These are phyloP conservation scores for Claviceps sp. DNA, from an alignment of 2,329 filamentous ascomycete species.

Conservation along the genomic window DNA sequence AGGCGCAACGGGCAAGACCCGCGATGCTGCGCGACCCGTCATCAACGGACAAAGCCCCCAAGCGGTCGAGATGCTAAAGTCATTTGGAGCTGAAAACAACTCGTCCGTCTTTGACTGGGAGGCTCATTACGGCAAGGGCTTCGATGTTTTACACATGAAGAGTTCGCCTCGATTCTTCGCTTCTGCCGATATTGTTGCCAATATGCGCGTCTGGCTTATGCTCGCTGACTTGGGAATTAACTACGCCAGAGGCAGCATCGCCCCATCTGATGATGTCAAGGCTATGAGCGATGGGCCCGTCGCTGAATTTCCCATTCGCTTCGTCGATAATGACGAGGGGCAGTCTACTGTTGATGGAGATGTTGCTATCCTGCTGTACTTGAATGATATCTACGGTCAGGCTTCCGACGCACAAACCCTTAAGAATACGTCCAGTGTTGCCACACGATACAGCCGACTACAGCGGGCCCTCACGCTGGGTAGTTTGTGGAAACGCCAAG, in stretches of 20 bases:
- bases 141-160: conserved; percentile 64
- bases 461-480: conserved; percentile 24
- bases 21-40: conserved; percentile 45
- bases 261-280: background rate
- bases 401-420: conserved; percentile 12
- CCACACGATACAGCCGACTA: conserved; percentile 26
- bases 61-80: conserved; percentile 55
- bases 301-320: conserved; percentile 26
- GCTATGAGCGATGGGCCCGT: background rate
- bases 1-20: conserved; percentile 60
- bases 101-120: conserved; percentile 61
- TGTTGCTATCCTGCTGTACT: conserved; percentile 42
- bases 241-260: conserved; percentile 32
- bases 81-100: conserved; percentile 80
- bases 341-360: conserved; percentile 36
- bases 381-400: conserved; percentile 39
- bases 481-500: conserved; percentile 9
- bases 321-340: conserved; percentile 39
- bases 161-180: conserved; percentile 36
- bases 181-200: conserved; percentile 31
- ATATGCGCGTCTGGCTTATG: conserved; percentile 37
- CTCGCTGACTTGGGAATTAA: conserved; percentile 33
- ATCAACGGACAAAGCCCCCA: conserved; percentile 56
- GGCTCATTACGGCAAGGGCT: conserved; percentile 61
- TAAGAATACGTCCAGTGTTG: conserved; percentile 18